Base-by-base conservation (phyloP, 2,329 filamentous ascomycete genomes). In the Beauveria bassiana region DNA sequence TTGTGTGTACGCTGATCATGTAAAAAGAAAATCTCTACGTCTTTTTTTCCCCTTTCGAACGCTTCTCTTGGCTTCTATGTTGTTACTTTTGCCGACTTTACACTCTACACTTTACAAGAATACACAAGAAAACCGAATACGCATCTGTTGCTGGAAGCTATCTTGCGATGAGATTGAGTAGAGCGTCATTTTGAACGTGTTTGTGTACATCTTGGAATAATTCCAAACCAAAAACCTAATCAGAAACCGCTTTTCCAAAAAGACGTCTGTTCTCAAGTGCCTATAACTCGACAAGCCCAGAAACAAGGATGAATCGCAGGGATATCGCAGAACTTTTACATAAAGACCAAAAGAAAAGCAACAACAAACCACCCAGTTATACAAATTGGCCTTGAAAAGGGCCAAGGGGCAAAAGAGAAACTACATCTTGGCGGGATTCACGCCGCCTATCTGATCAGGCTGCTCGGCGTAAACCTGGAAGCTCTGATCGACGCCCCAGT, bases 401-500 rank as follows among this genome's bases (percentile, higher is more conserved):
- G 20, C 22, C 26, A 46, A n/a, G 14, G n/a, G 9, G 18, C 34
- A 38, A 38, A 20, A 38, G 28, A 61, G 20, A n/a, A 49, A 3
- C 22, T 55, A 61, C 31, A 61, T 55, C 34, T 50, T 61, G 31
- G 59, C n/a, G 3, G 59, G 51, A 22, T 62, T 59, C 22, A 59
- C 14, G 10, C 47, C 40, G 40, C 54, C 40, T 6, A 45, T 31
- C 20, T 53, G 47, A 28, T 62, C 54, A 12, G 40, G 46, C 38
- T 57, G 65, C 73, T 63, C 71, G 4, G 69, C 74, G 64, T 83
- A 83, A 64, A 84, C 78, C 59, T 80, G 78, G 65, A 83, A 81
- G 18, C 77, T 76, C 61, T 80, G 78, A 38, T 84, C 81, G 3
- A 75, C 72, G 28, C 77, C 79, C 76, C 81, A 85, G 47, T 77